phyloP scores from a whole-genome alignment of 768 basidiomycete genomes.

The Lyophyllum shimeji region DNA sequence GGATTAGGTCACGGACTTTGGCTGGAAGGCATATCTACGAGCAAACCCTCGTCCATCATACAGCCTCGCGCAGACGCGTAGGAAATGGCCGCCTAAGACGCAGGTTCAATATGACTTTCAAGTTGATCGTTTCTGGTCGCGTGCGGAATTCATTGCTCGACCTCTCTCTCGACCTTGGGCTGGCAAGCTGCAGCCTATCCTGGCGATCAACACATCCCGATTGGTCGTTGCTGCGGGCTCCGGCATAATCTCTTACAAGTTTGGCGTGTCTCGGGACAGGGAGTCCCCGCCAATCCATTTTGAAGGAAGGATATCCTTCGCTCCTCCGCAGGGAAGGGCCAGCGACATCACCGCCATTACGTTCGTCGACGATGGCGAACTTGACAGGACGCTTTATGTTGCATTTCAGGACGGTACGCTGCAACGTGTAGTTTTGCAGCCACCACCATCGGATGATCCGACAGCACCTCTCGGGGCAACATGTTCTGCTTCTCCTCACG shows the following conservation, averaged over 20 bases:
- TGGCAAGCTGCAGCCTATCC: slow-evolving; percentile 51
- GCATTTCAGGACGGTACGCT: slow-evolving; percentile 62
- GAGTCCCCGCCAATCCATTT: slow-evolving; percentile 42
- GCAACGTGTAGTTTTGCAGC: slow-evolving; percentile 39
- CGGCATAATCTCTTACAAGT: slow-evolving; percentile 55
- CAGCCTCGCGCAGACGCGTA: slow-evolving; percentile 45
- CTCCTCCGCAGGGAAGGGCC: slow-evolving; percentile 27
- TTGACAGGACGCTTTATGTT: slow-evolving; percentile 46
- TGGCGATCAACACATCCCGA: slow-evolving; percentile 55
- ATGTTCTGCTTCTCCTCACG: slow-evolving; percentile 8
- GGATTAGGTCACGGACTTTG: slow-evolving; percentile 56
- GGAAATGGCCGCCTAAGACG: slow-evolving; percentile 41
- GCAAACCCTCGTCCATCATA: slow-evolving; percentile 53
- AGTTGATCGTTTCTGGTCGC: slow-evolving; percentile 54
- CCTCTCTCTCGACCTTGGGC: slow-evolving; percentile 63
- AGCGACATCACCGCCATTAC: slow-evolving; percentile 57
- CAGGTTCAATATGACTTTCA: slow-evolving; percentile 52
- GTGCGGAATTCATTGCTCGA: slow-evolving; percentile 54
- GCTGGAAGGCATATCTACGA: slow-evolving; percentile 56
- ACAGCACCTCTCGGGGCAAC: slow-evolving; percentile 20
- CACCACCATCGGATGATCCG: slow-evolving; percentile 14
- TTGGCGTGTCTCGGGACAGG: slow-evolving; percentile 31
- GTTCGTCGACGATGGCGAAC: slow-evolving; percentile 44
- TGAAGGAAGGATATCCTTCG: slow-evolving; percentile 46
- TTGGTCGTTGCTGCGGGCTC: slow-evolving; percentile 63